Percentiles rank a stretch among this genome's conserved stretches.
Conservation (phyloP, 176 grass and related monocot genomes). For the Musa beccarii region DNA sequence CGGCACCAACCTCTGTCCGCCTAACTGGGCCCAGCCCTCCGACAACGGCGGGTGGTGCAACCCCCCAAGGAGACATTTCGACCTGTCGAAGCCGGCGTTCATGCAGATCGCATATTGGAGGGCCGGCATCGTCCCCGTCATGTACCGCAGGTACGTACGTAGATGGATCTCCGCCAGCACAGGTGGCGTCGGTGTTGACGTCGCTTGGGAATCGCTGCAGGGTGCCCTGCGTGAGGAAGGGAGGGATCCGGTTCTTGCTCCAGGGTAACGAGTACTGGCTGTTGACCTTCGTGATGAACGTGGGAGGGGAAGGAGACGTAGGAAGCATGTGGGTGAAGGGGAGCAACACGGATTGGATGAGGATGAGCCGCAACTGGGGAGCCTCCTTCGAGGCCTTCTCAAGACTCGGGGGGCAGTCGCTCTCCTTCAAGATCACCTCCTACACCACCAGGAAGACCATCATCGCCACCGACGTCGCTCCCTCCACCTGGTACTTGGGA, state of each 20-base stretch:
- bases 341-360: conserved; percentile 28
- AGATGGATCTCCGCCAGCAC: too few relatives aligned
- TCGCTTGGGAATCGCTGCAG: conserved; percentile 15
- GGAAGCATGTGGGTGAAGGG: conserved; percentile 41
- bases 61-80: conserved; percentile 65
- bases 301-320: conserved; percentile 55
- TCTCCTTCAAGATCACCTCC: conserved; percentile 69
- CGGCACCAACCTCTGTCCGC: conserved; percentile 75
- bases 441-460: conserved; percentile 57
- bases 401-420: conserved; percentile 32
- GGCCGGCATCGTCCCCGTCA: conserved; percentile 72
- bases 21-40: conserved; percentile 59
- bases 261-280: conserved; percentile 68
- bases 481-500: conserved; percentile 44
- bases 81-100: conserved; percentile 77
- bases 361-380: conserved; percentile 79
- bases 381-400: conserved; percentile 53
- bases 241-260: conserved; percentile 42
- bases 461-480: conserved; percentile 31
- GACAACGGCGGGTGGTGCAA: conserved; percentile 86
- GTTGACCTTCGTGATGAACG: conserved; percentile 61
- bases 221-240: conserved; percentile 40
- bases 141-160: conserved; percentile 43
- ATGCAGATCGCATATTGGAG: conserved; percentile 54
- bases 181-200: background rate